Conservation (phyloP, 1,139 yeast genomes). For the Yamadazyma dendronema region DNA sequence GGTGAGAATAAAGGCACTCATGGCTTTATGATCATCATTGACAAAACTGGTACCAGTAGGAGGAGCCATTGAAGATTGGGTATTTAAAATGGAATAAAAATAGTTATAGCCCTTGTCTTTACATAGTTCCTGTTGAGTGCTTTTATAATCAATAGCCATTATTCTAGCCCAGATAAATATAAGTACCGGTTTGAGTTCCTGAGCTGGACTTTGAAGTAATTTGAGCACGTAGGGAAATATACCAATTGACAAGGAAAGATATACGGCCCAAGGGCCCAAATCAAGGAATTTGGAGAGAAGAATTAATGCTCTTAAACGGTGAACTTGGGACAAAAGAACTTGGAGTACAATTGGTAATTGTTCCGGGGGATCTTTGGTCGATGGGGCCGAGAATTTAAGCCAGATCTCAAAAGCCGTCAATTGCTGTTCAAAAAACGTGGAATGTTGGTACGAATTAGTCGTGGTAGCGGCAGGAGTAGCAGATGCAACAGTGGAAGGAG, state of each 20-base stretch:
- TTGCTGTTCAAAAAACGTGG: slow-evolving; percentile 94
- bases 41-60: slow-evolving; percentile 26
- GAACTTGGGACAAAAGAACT: slow-evolving; percentile 90
- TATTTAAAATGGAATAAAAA: slow-evolving; percentile 69
- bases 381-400: slow-evolving; percentile 84
- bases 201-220: slow-evolving; percentile 90
- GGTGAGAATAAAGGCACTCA: slow-evolving; percentile 89
- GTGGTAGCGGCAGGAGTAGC: neutral
- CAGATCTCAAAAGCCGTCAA: slow-evolving; percentile 94
- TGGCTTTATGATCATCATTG: slow-evolving; percentile 85
- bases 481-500: neutral
- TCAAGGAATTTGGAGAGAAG: slow-evolving; percentile 83
- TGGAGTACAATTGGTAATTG: slow-evolving; percentile 93
- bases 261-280: slow-evolving; percentile 97
- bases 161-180: slow-evolving; percentile 98
- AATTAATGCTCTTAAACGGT: slow-evolving; percentile 84
- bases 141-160: slow-evolving; percentile 89
- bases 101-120: slow-evolving; percentile 91
- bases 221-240: slow-evolving; percentile 94
- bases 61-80: slow-evolving; percentile 20
- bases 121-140: slow-evolving; percentile 87
- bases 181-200: slow-evolving; percentile 88
- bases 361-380: slow-evolving; percentile 85
- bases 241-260: slow-evolving; percentile 87
- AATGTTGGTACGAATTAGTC: slow-evolving; percentile 67